These are phyloP conservation scores for Hymenoscyphus albidus DNA, from an alignment of 2,329 filamentous ascomycete species.

Conservation along the genomic window DNA sequence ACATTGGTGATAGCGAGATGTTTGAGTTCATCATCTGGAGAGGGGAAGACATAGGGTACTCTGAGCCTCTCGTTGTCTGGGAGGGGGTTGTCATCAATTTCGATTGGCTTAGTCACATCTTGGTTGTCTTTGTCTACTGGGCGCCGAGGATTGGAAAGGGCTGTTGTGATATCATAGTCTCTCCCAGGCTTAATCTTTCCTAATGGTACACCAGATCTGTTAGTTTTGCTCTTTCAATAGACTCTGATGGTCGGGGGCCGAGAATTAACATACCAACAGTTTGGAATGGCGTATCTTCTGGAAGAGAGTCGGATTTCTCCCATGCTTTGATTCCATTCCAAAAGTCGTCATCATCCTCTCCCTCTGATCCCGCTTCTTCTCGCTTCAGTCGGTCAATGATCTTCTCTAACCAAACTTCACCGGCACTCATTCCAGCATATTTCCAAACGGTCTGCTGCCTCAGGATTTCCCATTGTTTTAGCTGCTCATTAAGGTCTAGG, in stretches of 20 bases:
- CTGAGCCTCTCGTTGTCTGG: background rate
- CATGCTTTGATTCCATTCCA: conserved; percentile 21
- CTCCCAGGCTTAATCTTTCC: background rate
- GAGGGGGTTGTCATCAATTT: background rate
- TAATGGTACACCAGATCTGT: background rate
- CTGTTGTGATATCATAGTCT: background rate
- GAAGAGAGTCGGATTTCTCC: background rate
- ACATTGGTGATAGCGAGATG: background rate
- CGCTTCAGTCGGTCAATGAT: conserved; percentile 26
- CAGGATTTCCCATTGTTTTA: conserved; percentile 19
- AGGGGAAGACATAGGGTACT: background rate
- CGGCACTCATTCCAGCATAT: conserved; percentile 18
- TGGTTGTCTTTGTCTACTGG: background rate
- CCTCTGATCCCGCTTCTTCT: conserved; percentile 20
- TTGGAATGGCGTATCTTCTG: background rate
- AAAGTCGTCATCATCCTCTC: conserved; percentile 18
- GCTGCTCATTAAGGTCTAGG: background rate
- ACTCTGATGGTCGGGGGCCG: background rate
- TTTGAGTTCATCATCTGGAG: background rate
- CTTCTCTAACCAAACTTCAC: conserved; percentile 25
- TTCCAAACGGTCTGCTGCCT: conserved; percentile 17
- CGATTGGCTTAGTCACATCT: background rate
- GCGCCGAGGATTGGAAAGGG: background rate
- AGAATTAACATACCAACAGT: conserved; percentile 4
- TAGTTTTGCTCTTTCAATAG: background rate